phyloP scores from a whole-genome alignment of 352 stramenopile genomes.

The Pythium dissimile region DNA sequence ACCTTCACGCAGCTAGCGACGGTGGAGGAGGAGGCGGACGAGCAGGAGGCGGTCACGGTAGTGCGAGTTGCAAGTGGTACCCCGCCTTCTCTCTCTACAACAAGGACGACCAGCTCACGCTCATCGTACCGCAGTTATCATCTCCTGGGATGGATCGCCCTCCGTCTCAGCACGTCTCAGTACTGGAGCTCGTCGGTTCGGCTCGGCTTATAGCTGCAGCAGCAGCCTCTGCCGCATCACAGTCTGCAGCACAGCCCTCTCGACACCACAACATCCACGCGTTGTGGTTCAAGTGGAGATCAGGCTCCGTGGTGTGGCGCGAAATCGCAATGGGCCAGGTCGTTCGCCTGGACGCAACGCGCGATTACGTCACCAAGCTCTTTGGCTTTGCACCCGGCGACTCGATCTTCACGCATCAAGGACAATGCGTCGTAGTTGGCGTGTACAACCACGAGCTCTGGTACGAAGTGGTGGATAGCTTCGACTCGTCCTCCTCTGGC shows the following conservation, averaged over 20 bases:
- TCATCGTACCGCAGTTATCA: slow-evolving; percentile 38
- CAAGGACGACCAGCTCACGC: slow-evolving; percentile 84
- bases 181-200: slow-evolving; percentile 23
- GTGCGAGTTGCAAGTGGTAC: slow-evolving; percentile 57
- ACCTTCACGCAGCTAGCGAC: slow-evolving; percentile 38
- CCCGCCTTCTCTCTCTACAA: slow-evolving; percentile 92
- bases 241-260: no score
- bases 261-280: background rate
- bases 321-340: slow-evolving; percentile 13
- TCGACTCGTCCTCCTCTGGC: background rate
- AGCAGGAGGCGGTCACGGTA: background rate
- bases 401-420: slow-evolving; percentile 53
- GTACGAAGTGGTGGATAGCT: slow-evolving; percentile 38
- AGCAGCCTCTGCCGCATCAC: no score
- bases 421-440: slow-evolving; percentile 56
- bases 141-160: background rate
- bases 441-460: slow-evolving; percentile 62
- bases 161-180: slow-evolving; percentile 36
- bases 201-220: slow-evolving; percentile 1
- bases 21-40: no score
- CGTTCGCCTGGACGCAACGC: slow-evolving; percentile 28
- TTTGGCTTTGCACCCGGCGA: slow-evolving; percentile 52
- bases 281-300: slow-evolving; percentile 7
- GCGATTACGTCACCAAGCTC: slow-evolving; percentile 13
- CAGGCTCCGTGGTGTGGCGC: slow-evolving; percentile 6